A percentile compares a stretch with the other conserved stretches of the same genome.
These are phyloP conservation scores for Stygiomarasmius scandens DNA, from an alignment of 1,284 basidiomycete genomes.

Conservation along the genomic window DNA sequence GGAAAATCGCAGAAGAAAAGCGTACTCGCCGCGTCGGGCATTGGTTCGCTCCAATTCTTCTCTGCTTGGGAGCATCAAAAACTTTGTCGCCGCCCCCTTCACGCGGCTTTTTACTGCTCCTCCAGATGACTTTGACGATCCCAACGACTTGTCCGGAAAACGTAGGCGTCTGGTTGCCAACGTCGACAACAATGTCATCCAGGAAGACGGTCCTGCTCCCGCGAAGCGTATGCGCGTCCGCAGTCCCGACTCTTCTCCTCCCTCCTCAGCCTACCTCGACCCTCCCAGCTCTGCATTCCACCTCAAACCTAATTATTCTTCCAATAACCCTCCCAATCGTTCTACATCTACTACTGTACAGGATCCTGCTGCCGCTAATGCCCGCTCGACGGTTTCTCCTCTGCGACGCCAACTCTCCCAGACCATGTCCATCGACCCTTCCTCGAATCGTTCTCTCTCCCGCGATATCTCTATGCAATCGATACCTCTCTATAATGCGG, in stretches of 20 bases:
- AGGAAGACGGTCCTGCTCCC: constrained; percentile 28
- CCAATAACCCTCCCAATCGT: constrained; percentile 32
- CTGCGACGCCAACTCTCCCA: constrained; percentile 39
- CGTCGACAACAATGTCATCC: constrained; percentile 24
- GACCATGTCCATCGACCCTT: constrained; percentile 70
- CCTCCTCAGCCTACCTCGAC: constrained; percentile 53
- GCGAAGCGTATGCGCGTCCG: constrained; percentile 58
- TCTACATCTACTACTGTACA: constrained; percentile 33
- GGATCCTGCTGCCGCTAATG: constrained; percentile 26
- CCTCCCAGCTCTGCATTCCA: constrained; percentile 51
- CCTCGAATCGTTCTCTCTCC: constrained; percentile 34
- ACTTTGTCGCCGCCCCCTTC: constrained; percentile 60
- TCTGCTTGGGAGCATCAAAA: constrained; percentile 61
- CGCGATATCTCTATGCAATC: constrained; percentile 43
- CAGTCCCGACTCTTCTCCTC: constrained; percentile 44
- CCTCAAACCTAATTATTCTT: constrained; percentile 28
- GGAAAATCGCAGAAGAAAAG: constrained; percentile 14
- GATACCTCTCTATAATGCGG: constrained; percentile 27
- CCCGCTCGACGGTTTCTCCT: constrained; percentile 45
- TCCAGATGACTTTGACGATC: constrained; percentile 51
- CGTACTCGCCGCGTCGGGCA: constrained; percentile 7
- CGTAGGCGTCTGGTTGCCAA: constrained; percentile 44
- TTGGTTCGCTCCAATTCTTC: constrained; percentile 48
- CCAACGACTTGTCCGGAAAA: constrained; percentile 51
- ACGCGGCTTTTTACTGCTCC: constrained; percentile 51